A percentile compares a stretch with the other conserved stretches of the same genome.
phyloP scores from a whole-genome alignment of 305 asterid genomes.

The Fraxinus sp. region DNA sequence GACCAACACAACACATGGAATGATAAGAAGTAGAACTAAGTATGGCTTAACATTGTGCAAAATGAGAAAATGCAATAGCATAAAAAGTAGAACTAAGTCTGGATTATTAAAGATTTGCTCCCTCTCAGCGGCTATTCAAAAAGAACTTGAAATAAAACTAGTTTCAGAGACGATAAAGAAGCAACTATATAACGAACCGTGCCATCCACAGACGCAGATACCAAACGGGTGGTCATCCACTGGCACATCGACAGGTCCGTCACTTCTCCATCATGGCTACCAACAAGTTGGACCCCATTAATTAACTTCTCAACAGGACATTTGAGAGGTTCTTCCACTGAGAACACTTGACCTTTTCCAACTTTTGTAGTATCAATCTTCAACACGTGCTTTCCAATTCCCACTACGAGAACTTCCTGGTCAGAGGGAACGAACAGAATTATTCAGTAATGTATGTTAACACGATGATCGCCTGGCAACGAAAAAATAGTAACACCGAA shows the following conservation, averaged over 20 bases:
- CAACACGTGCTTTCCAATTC: slow-evolving; percentile 66
- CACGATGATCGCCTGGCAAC: background rate
- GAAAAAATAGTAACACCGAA: slow-evolving; percentile 6
- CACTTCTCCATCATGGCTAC: slow-evolving; percentile 88
- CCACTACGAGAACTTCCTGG: slow-evolving; percentile 93
- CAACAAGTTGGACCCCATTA: slow-evolving; percentile 83
- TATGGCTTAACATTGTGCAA: background rate
- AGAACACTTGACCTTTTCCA: slow-evolving; percentile 69
- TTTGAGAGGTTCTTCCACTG: slow-evolving; percentile 78
- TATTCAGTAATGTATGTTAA: slow-evolving; percentile 19
- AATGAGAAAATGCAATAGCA: background rate
- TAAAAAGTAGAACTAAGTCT: background rate
- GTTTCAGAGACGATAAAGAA: background rate
- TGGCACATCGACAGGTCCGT: slow-evolving; percentile 96
- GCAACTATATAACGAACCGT: slow-evolving; percentile 52
- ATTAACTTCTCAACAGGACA: slow-evolving; percentile 72
- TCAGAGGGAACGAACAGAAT: slow-evolving; percentile 18
- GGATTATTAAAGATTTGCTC: background rate
- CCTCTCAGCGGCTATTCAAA: background rate
- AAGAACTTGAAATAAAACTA: background rate
- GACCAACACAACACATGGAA: background rate
- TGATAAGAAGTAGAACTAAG: background rate
- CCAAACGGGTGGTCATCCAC: slow-evolving; percentile 96
- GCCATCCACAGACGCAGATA: slow-evolving; percentile 93
- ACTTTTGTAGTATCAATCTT: slow-evolving; percentile 82